Evolutionary conservation across 2,329 filamentous ascomycete genomes (phyloP).

Genomic region (Colletotrichum noveboracense): DNA sequence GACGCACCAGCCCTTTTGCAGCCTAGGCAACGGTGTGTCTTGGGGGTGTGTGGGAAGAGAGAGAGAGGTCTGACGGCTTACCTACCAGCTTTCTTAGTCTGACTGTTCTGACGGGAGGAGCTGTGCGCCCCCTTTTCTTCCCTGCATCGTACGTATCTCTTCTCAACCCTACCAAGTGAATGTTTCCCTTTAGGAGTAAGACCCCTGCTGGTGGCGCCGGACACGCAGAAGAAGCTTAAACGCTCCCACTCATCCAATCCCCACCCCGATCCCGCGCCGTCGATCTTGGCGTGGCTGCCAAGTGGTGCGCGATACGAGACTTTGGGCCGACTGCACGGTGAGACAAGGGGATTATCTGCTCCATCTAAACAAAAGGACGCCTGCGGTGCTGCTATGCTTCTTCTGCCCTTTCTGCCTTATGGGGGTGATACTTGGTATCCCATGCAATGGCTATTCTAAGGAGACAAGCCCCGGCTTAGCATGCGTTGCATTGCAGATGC

Average conservation of each 20-base stretch:
- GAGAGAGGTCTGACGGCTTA: not conserved
- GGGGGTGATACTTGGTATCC: not conserved
- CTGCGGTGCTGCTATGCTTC: not conserved
- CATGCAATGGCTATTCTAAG: not conserved
- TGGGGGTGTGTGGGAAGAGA: not conserved
- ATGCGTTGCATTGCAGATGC: not conserved
- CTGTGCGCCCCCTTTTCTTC: not conserved
- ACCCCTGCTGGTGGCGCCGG: not conserved
- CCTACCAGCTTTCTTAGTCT: not conserved
- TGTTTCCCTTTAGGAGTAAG: not conserved
- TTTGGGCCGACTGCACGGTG: not conserved
- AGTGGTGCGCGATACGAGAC: constrained; percentile 10
- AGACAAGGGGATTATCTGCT: not conserved
- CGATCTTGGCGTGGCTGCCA: not conserved
- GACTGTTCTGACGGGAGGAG: not conserved
- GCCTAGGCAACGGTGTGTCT: not conserved
- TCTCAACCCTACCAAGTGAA: too few relatives aligned
- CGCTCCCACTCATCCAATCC: not conserved
- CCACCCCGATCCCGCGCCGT: not conserved
- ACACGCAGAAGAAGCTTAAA: constrained; percentile 17
- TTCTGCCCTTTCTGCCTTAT: not conserved
- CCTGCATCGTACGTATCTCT: not conserved
- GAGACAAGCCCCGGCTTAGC: not conserved
- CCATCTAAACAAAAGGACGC: rapidly evolving
- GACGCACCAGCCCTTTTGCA: not conserved